Base-by-base conservation (phyloP, 495 filamentous ascomycete species). In the Penicillium turbatum region DNA sequence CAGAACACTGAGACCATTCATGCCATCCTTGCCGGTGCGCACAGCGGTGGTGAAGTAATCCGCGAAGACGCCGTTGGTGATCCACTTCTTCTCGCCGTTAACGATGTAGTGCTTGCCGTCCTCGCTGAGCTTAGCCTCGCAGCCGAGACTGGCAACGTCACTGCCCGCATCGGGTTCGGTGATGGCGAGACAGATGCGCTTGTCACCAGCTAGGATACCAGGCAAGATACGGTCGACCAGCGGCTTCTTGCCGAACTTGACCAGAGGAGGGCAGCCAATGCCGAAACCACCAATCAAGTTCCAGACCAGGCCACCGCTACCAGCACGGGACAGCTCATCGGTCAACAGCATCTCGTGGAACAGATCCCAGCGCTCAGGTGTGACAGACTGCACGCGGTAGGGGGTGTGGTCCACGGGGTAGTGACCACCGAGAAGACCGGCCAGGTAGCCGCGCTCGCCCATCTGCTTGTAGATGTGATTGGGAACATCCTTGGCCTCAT, bases 11-110 rank as follows among this genome's bases (percentile, higher is more conserved):
- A 98, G 72, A 58, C 93, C 93, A 61, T 89, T 88, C 92, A 96
- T 97, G 35, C 93, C 93, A 68, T 67, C 57, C 29, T 75, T 77
- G 46, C 92, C 91, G 1, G 93, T 98, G 52, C 93, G 89, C 31
- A 98, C 93, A 37, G 93, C 93, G 31, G 87, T 90, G 48, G 93
- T 97, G 79, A 98, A 98, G 75, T 97, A 98, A 68, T 98, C 93
- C 51, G 79, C 81, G 88, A 89, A 97, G 56, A 96, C 81, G 62
- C 93, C 93, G 76, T 98, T 97, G 64, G 92, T 97, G 72, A 98
- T 98, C 93, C 93, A 97, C 73, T 98, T 98, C 85, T 98, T 97
- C 81, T 97, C 93, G 37, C 93, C 93, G 67, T 97, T 98, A 71
- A 98, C 93, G 54, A 98, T 97, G 71, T 95, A 98, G 71, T 97